These are phyloP conservation scores for Coix lacrymajobi DNA, from an alignment of 176 grass and related monocot genomes.

Conservation along the genomic window DNA sequence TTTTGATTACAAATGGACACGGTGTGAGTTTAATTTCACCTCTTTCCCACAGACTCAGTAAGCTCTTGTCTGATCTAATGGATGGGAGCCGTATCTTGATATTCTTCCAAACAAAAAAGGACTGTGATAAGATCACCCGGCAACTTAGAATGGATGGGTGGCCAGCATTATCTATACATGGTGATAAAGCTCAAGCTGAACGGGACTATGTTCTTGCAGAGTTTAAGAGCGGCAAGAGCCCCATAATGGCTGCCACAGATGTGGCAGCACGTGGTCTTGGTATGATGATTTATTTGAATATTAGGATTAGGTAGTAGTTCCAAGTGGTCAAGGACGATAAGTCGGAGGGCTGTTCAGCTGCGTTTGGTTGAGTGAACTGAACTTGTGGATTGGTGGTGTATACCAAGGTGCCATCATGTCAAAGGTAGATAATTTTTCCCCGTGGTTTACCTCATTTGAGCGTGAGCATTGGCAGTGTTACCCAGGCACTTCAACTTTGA, in stretches of 20 bases:
- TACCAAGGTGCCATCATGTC: constrained; percentile 88
- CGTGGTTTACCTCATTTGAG: constrained; percentile 58
- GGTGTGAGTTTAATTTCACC: constrained; percentile 2
- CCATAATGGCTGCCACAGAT: constrained; percentile 98
- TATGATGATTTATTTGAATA: constrained; percentile 83
- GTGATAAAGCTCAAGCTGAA: constrained; percentile 94
- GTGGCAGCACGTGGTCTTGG: constrained; percentile 99
- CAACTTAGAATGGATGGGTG: constrained; percentile 99
- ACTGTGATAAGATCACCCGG: constrained; percentile 84
- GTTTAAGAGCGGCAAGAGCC: constrained; percentile 94
- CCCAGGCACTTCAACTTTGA: constrained; percentile 33
- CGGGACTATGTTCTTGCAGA: constrained; percentile 93
- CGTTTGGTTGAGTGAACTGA: constrained; percentile 88
- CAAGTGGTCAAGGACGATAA: constrained; percentile 63
- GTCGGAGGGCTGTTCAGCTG: constrained; percentile 87
- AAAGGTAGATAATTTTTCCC: constrained; percentile 72
- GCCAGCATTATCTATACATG: constrained; percentile 96
- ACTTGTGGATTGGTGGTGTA: constrained; percentile 87
- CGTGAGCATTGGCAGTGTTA: constrained; percentile 74
- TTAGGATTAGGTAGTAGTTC: constrained; percentile 55
- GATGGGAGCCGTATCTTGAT: constrained; percentile 87
- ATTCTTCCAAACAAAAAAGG: constrained; percentile 98
- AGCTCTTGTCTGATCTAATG: constrained; percentile 80
- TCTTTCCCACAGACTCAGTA: constrained; percentile 63
- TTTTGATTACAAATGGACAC: constrained; percentile 2